These are phyloP conservation scores for Aspergillus sp. DNA, from an alignment of 2,329 filamentous ascomycete genomes.

Conservation along the genomic window DNA sequence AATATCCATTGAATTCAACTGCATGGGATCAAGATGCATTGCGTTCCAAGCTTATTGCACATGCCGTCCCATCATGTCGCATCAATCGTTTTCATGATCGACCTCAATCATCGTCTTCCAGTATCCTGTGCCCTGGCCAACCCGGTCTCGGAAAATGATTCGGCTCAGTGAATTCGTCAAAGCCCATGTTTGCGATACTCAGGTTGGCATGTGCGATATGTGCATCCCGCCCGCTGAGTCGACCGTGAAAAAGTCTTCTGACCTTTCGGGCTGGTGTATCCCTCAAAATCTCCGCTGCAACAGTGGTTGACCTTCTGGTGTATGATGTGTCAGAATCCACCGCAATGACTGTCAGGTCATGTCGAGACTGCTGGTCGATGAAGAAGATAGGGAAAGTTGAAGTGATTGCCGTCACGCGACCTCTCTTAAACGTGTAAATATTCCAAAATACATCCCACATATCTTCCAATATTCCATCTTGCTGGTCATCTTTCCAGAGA, in stretches of 20 bases:
- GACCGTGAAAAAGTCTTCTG: not conserved
- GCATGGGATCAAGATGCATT: not conserved
- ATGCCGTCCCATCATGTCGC: not conserved
- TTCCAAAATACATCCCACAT: conserved; percentile 3
- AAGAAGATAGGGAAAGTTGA: not conserved
- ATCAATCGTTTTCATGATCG: not conserved
- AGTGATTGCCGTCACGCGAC: not conserved
- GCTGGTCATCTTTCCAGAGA: not conserved
- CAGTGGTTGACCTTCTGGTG: not conserved
- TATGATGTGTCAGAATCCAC: not conserved
- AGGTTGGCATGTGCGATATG: not conserved
- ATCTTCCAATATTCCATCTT: conserved; percentile 1
- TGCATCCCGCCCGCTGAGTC: not conserved
- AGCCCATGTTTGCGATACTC: not conserved
- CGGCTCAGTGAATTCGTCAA: not conserved
- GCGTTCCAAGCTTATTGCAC: not conserved
- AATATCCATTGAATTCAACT: not conserved
- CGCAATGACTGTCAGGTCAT: not conserved
- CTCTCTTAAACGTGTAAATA: not conserved
- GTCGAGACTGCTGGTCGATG: not conserved
- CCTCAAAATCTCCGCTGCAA: not conserved
- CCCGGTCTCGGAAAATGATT: not conserved
- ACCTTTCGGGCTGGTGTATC: not conserved
- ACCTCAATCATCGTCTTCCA: not conserved
- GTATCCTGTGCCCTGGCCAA: not conserved